phyloP scores from a whole-genome alignment of 345 rosid genomes.

The Corchorus capsularis region DNA sequence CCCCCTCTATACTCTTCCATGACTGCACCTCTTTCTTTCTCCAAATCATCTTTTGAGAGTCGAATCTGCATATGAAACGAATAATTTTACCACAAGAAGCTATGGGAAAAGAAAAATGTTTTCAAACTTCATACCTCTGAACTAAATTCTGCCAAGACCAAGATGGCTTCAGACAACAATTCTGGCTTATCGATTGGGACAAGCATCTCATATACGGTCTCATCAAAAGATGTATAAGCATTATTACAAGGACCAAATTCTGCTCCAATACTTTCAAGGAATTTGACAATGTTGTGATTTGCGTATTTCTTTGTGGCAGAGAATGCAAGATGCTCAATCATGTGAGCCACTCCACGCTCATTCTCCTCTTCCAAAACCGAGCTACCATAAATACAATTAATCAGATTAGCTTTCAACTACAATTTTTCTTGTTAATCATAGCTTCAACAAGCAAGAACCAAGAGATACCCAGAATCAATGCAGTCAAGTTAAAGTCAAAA shows the following conservation, averaged over 20 bases:
- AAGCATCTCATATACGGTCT: slow-evolving; percentile 83
- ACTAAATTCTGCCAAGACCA: slow-evolving; percentile 83
- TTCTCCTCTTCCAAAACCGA: slow-evolving; percentile 96
- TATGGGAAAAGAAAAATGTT: neutral
- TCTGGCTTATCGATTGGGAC: slow-evolving; percentile 85
- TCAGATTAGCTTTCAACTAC: slow-evolving; percentile 23
- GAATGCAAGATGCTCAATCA: slow-evolving; percentile 94
- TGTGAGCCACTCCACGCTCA: slow-evolving; percentile 95
- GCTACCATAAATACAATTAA: slow-evolving; percentile 62
- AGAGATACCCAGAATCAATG: neutral
- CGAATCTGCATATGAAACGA: slow-evolving; percentile 54
- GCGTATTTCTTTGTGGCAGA: slow-evolving; percentile 83
- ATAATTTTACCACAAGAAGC: slow-evolving; percentile 8
- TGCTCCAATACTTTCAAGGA: slow-evolving; percentile 91
- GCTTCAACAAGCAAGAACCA: neutral
- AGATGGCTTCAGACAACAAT: slow-evolving; percentile 74
- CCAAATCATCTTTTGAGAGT: slow-evolving; percentile 79
- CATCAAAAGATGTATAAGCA: slow-evolving; percentile 81
- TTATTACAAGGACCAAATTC: slow-evolving; percentile 97
- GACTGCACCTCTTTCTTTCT: slow-evolving; percentile 93
- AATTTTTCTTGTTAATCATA: neutral
- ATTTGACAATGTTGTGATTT: slow-evolving; percentile 86
- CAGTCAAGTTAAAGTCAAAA: neutral
- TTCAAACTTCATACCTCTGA: slow-evolving; percentile 57
- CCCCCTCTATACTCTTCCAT: slow-evolving; percentile 88